Base-by-base conservation (phyloP, 805 yeast species). In the Ogataea saltuana region DNA sequence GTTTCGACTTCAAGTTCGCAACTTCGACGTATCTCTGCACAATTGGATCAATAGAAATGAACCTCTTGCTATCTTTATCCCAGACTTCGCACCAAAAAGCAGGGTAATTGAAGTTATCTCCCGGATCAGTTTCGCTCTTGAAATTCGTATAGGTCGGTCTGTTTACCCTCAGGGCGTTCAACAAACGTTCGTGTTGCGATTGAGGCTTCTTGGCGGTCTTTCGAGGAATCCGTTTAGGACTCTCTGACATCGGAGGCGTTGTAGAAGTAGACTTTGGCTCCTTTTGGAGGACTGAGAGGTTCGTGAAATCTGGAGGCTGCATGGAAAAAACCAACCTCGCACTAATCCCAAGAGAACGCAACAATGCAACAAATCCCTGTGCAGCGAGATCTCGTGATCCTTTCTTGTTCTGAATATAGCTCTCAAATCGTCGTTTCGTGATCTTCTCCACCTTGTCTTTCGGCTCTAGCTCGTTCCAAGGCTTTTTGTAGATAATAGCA, bases 81-180 rank as follows among this genome's bases (percentile, higher is more conserved):
- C 96, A 91, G 0, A 86, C 96, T 60, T 93, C 99, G 17, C 81
- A 81, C 99, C 99, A 93, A 58, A 83, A 89, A 0, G 89, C 73
- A 0, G 97, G 97, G 55, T 70, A 83, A 7, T 47, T 44, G 1
- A 50, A 50, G 13, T 48, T 48, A 6, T 19, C 42, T 8, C 45
- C 44, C 10, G 44, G 35, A 9, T 48, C 47, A 6, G 35, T 15
- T 32, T 38, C 40, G 22, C 23, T 17, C 26, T 20, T 41, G 23
- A 22, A 40, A 34, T 49, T 50, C 4, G 54, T 42, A 41, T 50
- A 57, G 6, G 58, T 26, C 29, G 54, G 47, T 41, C 47, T 46
- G 39, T 51, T 61, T 32, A 55, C 59, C 33, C 65, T 45, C 31
- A 60, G 44, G 7, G 56, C 59, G n/a, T 50, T 51, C 16, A 63